These are phyloP conservation scores for Kodamaea derodonti DNA, from an alignment of 1,139 yeast genomes.

Conservation along the genomic window DNA sequence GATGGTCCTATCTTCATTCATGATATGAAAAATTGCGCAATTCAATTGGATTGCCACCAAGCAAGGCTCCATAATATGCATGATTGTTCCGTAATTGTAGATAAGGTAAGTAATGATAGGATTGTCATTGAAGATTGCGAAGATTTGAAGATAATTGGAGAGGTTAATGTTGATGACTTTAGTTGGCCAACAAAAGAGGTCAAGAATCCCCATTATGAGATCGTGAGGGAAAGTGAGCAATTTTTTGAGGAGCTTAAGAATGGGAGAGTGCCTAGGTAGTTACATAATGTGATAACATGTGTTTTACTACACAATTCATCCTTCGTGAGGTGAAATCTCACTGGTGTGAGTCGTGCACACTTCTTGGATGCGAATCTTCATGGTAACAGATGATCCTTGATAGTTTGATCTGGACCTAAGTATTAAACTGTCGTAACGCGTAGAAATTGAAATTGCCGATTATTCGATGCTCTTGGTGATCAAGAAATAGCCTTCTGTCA, in stretches of 20 bases:
- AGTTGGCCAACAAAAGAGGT: conserved; percentile 19
- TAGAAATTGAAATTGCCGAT: no score
- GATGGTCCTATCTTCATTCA: conserved; percentile 33
- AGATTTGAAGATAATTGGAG: conserved; percentile 14
- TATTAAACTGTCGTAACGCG: no score
- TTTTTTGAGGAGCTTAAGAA: neutral
- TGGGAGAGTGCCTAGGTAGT: neutral
- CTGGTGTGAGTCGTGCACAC: no score
- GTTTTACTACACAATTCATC: no score
- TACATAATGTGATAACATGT: no score
- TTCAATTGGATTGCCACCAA: conserved; percentile 37
- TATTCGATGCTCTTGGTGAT: no score
- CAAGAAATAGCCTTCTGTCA: no score
- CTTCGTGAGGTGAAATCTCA: no score
- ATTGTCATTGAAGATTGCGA: conserved; percentile 35
- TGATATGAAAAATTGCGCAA: conserved; percentile 19
- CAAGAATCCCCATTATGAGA: conserved; percentile 15
- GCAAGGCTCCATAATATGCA: conserved; percentile 32
- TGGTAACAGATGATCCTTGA: no score
- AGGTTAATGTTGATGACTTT: conserved; percentile 23
- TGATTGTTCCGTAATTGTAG: conserved; percentile 19
- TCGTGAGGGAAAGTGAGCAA: neutral
- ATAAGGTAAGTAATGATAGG: conserved; percentile 19
- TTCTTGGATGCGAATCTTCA: no score
- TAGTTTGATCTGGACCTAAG: no score